Conservation (phyloP, 202 grass and related monocot genomes). For the Zizania palustris region DNA sequence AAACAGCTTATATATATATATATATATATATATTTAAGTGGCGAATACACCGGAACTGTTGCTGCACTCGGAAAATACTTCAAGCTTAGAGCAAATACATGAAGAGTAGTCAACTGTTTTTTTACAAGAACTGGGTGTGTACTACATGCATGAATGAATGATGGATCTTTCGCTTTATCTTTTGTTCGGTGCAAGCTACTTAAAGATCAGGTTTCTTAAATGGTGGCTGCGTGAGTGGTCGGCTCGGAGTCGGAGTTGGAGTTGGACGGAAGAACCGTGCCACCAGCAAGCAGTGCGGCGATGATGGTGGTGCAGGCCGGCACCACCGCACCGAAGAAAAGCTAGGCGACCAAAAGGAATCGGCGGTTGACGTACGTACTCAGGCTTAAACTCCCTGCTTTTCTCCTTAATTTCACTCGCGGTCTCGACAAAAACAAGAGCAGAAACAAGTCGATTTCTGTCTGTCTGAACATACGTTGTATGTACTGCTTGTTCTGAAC, state of each 20-base stretch:
- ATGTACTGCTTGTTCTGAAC: not conserved
- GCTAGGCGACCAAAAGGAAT: conserved; percentile 38
- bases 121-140: conserved; percentile 15
- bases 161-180: conserved; percentile 38
- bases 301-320: conserved; percentile 46
- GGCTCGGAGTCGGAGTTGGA: conserved; percentile 31
- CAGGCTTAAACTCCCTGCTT: conserved; percentile 27
- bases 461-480: not conserved
- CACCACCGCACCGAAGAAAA: conserved; percentile 13
- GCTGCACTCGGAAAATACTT: not conserved
- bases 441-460: not conserved
- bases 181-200: conserved; percentile 54
- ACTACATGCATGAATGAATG: not conserved
- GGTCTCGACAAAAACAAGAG: not conserved
- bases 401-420: not conserved
- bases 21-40: too few species aligned
- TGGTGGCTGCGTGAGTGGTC: conserved; percentile 14
- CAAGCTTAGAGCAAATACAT: not conserved
- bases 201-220: conserved; percentile 23
- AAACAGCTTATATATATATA: too few species aligned
- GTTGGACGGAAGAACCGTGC: conserved; percentile 38
- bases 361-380: conserved; percentile 56
- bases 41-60: too few species aligned
- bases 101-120: not conserved
- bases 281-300: conserved; percentile 39